Conservation (phyloP, 768 basidiomycete species). For the Panus rudis region DNA sequence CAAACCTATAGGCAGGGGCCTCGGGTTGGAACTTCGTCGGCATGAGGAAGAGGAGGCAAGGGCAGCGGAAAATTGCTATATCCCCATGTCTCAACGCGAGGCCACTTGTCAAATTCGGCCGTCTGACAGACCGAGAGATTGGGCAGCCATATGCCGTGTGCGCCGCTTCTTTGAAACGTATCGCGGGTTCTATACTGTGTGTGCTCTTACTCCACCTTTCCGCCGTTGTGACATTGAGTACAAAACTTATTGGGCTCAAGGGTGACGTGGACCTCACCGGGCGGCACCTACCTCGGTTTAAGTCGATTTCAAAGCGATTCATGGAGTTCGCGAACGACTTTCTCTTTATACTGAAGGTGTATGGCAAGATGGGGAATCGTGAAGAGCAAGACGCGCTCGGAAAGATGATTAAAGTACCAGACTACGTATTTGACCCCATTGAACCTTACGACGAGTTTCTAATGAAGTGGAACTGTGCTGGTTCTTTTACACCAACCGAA, state of each 20-base stretch:
- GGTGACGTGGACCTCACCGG: conserved; percentile 1
- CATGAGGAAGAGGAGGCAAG: too few species aligned
- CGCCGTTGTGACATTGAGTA: too few species aligned
- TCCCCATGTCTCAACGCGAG: too few species aligned
- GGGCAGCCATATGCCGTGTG: background rate
- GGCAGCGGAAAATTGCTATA: too few species aligned
- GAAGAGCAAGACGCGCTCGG: background rate
- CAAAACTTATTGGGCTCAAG: too few species aligned
- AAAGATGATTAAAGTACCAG: background rate
- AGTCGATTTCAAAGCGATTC: background rate
- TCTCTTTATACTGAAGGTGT: background rate
- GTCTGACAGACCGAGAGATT: too few species aligned
- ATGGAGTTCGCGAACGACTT: background rate
- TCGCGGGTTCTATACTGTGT: background rate
- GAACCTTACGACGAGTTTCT: background rate
- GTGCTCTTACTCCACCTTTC: background rate
- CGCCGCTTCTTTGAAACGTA: conserved; percentile 1
- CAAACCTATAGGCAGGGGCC: too few species aligned
- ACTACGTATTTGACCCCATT: background rate
- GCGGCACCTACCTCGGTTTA: background rate
- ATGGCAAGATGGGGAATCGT: background rate
- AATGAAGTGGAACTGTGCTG: background rate
- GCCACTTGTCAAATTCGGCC: too few species aligned
- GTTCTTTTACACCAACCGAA: background rate
- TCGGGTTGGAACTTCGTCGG: too few species aligned